Percentiles rank a stretch among this genome's conserved stretches.
These are phyloP conservation scores for Syzygium aromaticum DNA, from an alignment of 345 rosid species.

Conservation along the genomic window DNA sequence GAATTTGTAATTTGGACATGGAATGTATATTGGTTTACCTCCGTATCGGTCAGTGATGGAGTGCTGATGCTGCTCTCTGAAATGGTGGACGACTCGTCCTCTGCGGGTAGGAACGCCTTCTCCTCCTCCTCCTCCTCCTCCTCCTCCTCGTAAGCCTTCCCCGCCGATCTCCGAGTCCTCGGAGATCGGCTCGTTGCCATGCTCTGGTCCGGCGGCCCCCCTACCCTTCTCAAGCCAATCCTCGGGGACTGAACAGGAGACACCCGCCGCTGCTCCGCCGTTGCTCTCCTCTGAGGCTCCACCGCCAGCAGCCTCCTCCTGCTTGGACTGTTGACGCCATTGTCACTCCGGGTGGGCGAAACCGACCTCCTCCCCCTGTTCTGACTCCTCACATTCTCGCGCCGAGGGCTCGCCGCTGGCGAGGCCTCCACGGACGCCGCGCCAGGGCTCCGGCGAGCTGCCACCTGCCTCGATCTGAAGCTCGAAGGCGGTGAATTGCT, in stretches of 20 bases:
- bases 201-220: constrained; percentile 12
- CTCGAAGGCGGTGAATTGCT: constrained; percentile 26
- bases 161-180: constrained; percentile 18
- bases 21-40: constrained; percentile 22
- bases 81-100: constrained; percentile 45
- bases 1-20: background rate
- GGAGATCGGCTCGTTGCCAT: constrained; percentile 18
- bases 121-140: constrained; percentile 5
- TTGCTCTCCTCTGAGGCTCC: constrained; percentile 31
- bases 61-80: constrained; percentile 50
- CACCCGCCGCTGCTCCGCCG: constrained; percentile 33
- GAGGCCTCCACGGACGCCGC: constrained; percentile 11
- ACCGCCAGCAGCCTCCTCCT: constrained; percentile 31
- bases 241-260: constrained; percentile 45
- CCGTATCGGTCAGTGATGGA: constrained; percentile 45
- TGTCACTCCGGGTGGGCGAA: constrained; percentile 35
- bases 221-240: constrained; percentile 17
- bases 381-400: constrained; percentile 27
- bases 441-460: constrained; percentile 1
- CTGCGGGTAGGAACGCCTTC: constrained; percentile 11
- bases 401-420: constrained; percentile 30
- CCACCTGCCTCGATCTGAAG: constrained; percentile 23
- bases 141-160: background rate
- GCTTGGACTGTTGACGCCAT: constrained; percentile 36
- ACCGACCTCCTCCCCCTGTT: constrained; percentile 30